A percentile compares a stretch with the other conserved stretches of the same genome.
Evolutionary conservation across 768 basidiomycete species (phyloP).

Genomic region (Kwoniella pini): DNA sequence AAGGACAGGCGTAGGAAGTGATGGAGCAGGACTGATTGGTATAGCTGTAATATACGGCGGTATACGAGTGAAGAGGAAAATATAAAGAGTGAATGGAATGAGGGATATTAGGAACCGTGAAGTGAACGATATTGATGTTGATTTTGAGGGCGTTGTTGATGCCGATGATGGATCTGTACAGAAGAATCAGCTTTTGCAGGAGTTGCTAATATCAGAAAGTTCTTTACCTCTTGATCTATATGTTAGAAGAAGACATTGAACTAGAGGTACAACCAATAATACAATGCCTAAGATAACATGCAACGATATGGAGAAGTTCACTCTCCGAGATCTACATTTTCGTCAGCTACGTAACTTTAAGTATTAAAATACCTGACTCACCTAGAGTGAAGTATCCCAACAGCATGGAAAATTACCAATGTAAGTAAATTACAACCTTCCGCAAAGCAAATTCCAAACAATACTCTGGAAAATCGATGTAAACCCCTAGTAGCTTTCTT

Average conservation of each 20-base stretch:
- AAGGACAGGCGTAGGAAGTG: constrained; percentile 7
- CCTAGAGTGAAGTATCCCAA: constrained; percentile 47
- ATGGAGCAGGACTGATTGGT: constrained; percentile 9
- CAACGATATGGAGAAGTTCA: constrained; percentile 51
- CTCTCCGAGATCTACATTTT: constrained; percentile 33
- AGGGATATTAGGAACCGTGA: constrained; percentile 47
- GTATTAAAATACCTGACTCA: constrained; percentile 11
- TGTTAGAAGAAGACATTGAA: constrained; percentile 51
- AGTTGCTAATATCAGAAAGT: background rate
- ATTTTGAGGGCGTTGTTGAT: constrained; percentile 20
- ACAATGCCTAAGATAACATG: constrained; percentile 50
- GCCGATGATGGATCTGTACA: constrained; percentile 25
- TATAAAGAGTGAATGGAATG: constrained; percentile 51
- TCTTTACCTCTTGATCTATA: constrained; percentile 47
- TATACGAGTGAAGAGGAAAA: constrained; percentile 52
- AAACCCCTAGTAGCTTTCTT: constrained; percentile 44
- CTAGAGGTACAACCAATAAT: constrained; percentile 46
- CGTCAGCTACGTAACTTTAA: constrained; percentile 1
- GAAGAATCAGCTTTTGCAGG: background rate
- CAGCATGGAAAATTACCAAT: constrained; percentile 51
- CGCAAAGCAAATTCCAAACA: constrained; percentile 49
- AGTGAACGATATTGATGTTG: constrained; percentile 31
- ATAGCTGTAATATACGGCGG: constrained; percentile 52
- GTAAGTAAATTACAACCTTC: constrained; percentile 47
- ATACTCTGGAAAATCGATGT: constrained; percentile 41